These are phyloP conservation scores for Scedosporium dehoogii DNA, from an alignment of 2,329 filamentous ascomycete genomes.

Conservation along the genomic window DNA sequence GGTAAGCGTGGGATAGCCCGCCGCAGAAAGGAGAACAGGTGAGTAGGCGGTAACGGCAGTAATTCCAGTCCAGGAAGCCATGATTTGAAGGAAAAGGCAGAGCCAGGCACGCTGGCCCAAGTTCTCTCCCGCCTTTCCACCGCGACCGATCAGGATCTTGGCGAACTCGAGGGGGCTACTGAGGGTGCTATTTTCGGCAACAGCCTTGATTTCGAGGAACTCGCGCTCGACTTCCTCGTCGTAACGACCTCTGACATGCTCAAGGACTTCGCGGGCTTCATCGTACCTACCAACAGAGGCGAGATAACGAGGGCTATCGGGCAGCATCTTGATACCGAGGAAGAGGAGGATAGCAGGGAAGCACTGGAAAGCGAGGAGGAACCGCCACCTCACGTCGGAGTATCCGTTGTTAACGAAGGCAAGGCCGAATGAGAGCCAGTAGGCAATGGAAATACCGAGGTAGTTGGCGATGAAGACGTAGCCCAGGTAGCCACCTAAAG, in stretches of 20 bases:
- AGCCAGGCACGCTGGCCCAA: slow-evolving; percentile 29
- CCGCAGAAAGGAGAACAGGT: slow-evolving; percentile 13
- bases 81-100: slow-evolving; percentile 29
- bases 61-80: slow-evolving; percentile 34
- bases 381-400: slow-evolving; percentile 24
- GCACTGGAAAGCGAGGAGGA: slow-evolving; percentile 28
- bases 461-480: slow-evolving; percentile 42
- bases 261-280: slow-evolving; percentile 24
- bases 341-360: slow-evolving; percentile 30
- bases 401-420: slow-evolving; percentile 15
- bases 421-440: slow-evolving; percentile 28
- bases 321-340: slow-evolving; percentile 27
- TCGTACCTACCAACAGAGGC: slow-evolving; percentile 13
- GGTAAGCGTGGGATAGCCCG: slow-evolving; percentile 15
- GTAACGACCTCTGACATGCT: slow-evolving; percentile 18
- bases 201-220: slow-evolving; percentile 28
- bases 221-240: slow-evolving; percentile 23
- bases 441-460: slow-evolving; percentile 34
- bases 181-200: slow-evolving; percentile 26
- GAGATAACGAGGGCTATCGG: slow-evolving; percentile 31
- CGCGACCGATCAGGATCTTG: slow-evolving; percentile 27
- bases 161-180: slow-evolving; percentile 24
- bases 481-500: background rate
- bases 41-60: slow-evolving; percentile 28
- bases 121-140: slow-evolving; percentile 23